Evolutionary conservation across 2,329 filamentous ascomycete species (phyloP).

Genomic region (Claviceps sp.): DNA sequence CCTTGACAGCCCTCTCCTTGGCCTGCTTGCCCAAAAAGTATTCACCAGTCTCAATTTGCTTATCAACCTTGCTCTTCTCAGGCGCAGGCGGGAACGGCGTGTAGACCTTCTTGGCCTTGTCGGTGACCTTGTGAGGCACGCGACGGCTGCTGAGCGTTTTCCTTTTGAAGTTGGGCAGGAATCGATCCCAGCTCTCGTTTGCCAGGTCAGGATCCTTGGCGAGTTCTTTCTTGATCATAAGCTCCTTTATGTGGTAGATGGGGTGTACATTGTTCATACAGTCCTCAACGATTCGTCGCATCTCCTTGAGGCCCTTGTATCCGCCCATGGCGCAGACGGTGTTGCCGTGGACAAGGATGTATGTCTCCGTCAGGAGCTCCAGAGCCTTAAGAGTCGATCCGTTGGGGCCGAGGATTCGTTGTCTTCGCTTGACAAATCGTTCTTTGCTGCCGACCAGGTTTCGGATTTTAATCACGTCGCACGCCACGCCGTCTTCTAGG

Average conservation of each 20-base stretch:
- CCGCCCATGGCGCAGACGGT: conserved; percentile 86
- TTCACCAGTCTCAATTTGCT: conserved; percentile 95
- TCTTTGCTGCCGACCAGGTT: conserved; percentile 88
- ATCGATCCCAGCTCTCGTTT: conserved; percentile 87
- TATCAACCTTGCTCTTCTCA: conserved; percentile 97
- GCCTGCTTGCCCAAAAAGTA: conserved; percentile 91
- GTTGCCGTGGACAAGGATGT: conserved; percentile 92
- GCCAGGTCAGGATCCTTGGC: conserved; percentile 79
- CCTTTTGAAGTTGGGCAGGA: conserved; percentile 95
- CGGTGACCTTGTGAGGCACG: conserved; percentile 71
- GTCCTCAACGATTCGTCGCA: conserved; percentile 79
- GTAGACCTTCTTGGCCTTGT: conserved; percentile 90
- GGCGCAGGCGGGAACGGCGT: conserved; percentile 94
- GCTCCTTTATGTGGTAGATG: conserved; percentile 65
- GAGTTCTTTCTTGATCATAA: conserved; percentile 88
- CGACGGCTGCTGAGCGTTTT: conserved; percentile 73
- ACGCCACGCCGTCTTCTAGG: conserved; percentile 78
- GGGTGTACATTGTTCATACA: conserved; percentile 97
- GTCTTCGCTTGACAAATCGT: conserved; percentile 84
- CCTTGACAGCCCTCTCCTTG: conserved; percentile 69
- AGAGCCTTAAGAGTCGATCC: conserved; percentile 89
- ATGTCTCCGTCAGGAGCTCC: conserved; percentile 79
- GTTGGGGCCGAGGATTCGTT: conserved; percentile 81
- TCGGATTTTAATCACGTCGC: conserved; percentile 92
- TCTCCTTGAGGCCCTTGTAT: conserved; percentile 86